Conservation (phyloP, 139 green algal genomes). For the Haematococcus lacustris region DNA sequence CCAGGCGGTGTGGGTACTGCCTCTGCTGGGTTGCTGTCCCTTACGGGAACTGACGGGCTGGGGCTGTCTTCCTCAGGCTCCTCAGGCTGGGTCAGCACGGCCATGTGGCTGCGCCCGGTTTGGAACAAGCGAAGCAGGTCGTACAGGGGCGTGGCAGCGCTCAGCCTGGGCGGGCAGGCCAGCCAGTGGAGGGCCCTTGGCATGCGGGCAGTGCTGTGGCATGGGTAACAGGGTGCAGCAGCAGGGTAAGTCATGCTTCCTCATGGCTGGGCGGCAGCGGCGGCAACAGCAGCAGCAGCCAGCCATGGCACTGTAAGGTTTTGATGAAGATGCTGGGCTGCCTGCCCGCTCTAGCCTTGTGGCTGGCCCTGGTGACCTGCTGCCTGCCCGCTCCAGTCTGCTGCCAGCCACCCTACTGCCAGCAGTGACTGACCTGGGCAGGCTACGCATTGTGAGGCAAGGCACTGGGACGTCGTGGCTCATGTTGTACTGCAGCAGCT, state of each 20-base stretch:
- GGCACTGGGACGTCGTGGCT: slow-evolving; percentile 30
- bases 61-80: neutral
- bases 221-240: too few species aligned
- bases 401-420: neutral
- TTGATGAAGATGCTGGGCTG: neutral
- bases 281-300: too few species aligned
- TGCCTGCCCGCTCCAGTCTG: neutral
- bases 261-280: too few species aligned
- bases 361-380: neutral
- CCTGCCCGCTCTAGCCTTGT: neutral
- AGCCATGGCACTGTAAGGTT: neutral
- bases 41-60: too few species aligned
- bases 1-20: too few species aligned
- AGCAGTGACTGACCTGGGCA: slow-evolving; percentile 42
- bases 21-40: too few species aligned
- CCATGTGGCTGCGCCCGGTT: slow-evolving; percentile 71
- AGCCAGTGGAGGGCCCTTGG: neutral
- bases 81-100: slow-evolving; percentile 48
- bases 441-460: slow-evolving; percentile 33
- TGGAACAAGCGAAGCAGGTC: slow-evolving; percentile 84
- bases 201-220: too few species aligned
- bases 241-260: too few species aligned
- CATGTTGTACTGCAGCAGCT: slow-evolving; percentile 56
- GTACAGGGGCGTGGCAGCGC: slow-evolving; percentile 46
- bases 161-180: slow-evolving; percentile 5